Evolutionary conservation across 306 rosid genomes (phyloP), one percentile per base, ranked within the genome.

Genomic region (Cucurbita maxima): DNA sequence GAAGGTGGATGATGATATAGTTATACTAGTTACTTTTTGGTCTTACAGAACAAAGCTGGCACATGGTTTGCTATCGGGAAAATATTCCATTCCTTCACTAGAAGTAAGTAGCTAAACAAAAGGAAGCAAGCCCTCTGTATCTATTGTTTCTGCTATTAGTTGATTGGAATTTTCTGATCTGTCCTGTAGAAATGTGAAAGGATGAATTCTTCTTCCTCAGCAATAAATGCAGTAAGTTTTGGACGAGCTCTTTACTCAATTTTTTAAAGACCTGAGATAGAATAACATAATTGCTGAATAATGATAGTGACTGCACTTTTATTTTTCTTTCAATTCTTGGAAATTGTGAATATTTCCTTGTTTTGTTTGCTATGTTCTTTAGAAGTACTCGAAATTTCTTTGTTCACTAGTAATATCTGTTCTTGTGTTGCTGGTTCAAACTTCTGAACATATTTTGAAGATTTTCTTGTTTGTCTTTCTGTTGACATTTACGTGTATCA

Each of bases 191-290:
- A 81, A 82, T 86, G 85, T 58, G 90, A 85, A 63, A 77, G 75
- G 54, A 73, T 74, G 70, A 86, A 76, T 56, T 63, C 75, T 40
- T 78, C 78, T 58, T 59, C 87, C 67, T 75, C 94, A 72, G 79
- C 94, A 43, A 36, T 76, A 57, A 78, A 84, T 67, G 76, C 81
- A 36, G 97, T 93, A 86, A 90, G 93, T 72, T 81, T 70, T 22
- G 40, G 54, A 34, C 58, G 41, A 38, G 48, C 61, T 54, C 11
- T 53, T n/a, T 16, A 16, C 48, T 18, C 30, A 9, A 9, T 41
- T 15, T 22, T 12, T 8, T 11, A 4, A 69, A 69, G 20, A 70
- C 8, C 14, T 30, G 55, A 30, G 14, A 70, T 50, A 50, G 19
- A 55, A 44, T 48, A 48, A 50, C 36, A 5, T 14, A 22, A 15